Evolutionary conservation across 768 basidiomycete species (phyloP).

Genomic region (Lactifluus volemus): DNA sequence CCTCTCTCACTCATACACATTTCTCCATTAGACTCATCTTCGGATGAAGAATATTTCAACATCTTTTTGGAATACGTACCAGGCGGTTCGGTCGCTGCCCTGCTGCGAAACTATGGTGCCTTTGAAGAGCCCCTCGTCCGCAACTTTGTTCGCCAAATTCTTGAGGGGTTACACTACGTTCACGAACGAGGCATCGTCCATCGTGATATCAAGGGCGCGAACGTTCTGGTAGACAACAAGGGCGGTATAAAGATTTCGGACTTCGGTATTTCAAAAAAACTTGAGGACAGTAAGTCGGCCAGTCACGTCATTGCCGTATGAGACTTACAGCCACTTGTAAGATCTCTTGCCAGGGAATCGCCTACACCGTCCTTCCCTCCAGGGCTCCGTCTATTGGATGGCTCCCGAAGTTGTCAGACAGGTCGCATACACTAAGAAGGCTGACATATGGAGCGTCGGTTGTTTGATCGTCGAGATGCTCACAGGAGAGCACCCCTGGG

Average conservation of each 20-base stretch:
- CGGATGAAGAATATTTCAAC: slow-evolving; percentile 85
- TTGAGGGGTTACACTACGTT: slow-evolving; percentile 81
- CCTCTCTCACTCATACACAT: background rate
- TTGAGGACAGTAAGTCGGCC: slow-evolving; percentile 77
- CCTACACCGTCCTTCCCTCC: slow-evolving; percentile 83
- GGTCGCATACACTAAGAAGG: slow-evolving; percentile 82
- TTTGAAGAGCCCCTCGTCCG: slow-evolving; percentile 90
- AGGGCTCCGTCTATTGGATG: slow-evolving; percentile 99
- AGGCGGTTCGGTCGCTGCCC: slow-evolving; percentile 85
- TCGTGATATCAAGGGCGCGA: slow-evolving; percentile 97
- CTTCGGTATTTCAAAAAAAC: slow-evolving; percentile 95
- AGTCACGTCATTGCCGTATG: background rate
- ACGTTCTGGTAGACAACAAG: slow-evolving; percentile 97
- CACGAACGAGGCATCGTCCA: slow-evolving; percentile 94
- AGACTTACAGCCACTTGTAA: slow-evolving; percentile 14
- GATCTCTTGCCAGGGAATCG: slow-evolving; percentile 51
- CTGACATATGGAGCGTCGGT: slow-evolving; percentile 95
- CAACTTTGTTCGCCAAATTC: slow-evolving; percentile 88
- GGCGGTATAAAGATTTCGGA: slow-evolving; percentile 97
- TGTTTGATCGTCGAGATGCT: slow-evolving; percentile 96
- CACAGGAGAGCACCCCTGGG: slow-evolving; percentile 93
- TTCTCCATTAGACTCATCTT: slow-evolving; percentile 69
- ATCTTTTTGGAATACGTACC: slow-evolving; percentile 98
- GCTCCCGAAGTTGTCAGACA: slow-evolving; percentile 98
- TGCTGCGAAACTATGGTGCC: slow-evolving; percentile 85